Evolutionary conservation across 805 yeast species (phyloP).

Genomic region (Jamesozyma rosinii): DNA sequence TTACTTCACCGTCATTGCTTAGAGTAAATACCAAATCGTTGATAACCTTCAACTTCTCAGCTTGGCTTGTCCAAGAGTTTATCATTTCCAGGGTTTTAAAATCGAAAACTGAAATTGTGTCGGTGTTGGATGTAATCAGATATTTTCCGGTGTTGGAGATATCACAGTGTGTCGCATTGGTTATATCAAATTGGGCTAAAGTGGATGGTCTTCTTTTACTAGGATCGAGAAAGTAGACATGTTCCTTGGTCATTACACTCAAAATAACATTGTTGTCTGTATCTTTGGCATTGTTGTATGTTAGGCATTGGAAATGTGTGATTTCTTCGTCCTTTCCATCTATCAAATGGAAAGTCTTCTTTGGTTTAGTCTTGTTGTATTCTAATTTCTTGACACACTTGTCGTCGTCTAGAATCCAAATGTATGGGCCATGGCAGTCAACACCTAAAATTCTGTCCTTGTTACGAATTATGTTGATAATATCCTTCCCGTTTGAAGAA

Average conservation of each 20-base stretch:
- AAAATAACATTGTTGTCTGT: conserved; percentile 13
- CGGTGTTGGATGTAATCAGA: conserved; percentile 16
- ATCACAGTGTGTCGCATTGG: conserved; percentile 13
- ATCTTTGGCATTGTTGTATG: conserved; percentile 4
- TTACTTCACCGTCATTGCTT: conserved; percentile 16
- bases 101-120: conserved; percentile 14
- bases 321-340: conserved; percentile 29
- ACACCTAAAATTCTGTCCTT: conserved; percentile 30
- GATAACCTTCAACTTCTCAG: conserved; percentile 14
- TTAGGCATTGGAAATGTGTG: conserved; percentile 21
- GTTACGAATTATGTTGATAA: conserved; percentile 32
- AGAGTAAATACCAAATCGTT: conserved; percentile 16
- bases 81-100: conserved; percentile 10
- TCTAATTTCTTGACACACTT: conserved; percentile 28
- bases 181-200: conserved; percentile 15
- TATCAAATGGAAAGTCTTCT: conserved; percentile 29
- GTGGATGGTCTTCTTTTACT: conserved; percentile 29
- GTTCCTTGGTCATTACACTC: conserved; percentile 26
- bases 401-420: conserved; percentile 31
- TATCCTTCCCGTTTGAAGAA: conserved; percentile 28
- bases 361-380: conserved; percentile 27
- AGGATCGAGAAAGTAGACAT: conserved; percentile 61
- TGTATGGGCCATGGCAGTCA: conserved; percentile 27
- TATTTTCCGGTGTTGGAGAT: conserved; percentile 16
- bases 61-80: conserved; percentile 19